phyloP scores from a whole-genome alignment of 371 early-diverging fungal genomes.

The Lichtheimia hyalospora region DNA sequence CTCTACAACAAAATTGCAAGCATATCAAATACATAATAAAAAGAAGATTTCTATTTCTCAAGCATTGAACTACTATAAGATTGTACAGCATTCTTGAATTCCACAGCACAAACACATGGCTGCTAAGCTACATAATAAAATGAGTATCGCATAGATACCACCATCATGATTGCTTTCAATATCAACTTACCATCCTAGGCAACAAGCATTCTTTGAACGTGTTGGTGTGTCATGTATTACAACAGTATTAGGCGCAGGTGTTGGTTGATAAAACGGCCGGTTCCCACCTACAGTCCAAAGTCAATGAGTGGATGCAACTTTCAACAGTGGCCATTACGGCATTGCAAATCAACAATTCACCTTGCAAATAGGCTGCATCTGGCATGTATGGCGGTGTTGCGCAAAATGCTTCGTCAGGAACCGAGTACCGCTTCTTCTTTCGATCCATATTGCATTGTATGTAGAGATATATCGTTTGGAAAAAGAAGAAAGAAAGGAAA shows the following conservation, averaged over 20 bases:
- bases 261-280: slow-evolving; percentile 28
- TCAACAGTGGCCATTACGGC: no score
- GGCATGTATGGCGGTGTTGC: no score
- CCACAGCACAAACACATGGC: slow-evolving; percentile 12
- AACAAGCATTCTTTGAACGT: slow-evolving; percentile 42
- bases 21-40: background rate
- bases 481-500: no score
- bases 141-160: no score
- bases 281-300: no score
- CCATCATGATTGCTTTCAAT: background rate
- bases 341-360: no score
- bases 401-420: no score
- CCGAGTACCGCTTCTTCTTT: no score
- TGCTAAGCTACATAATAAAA: slow-evolving; percentile 4
- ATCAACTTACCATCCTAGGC: slow-evolving; percentile 44
- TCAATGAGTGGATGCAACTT: no score
- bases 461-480: no score
- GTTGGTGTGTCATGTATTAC: slow-evolving; percentile 35
- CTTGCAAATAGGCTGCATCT: no score
- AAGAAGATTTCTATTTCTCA: background rate
- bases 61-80: background rate
- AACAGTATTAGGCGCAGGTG: slow-evolving; percentile 44
- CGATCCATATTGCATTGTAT: no score
- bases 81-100: slow-evolving; percentile 13
- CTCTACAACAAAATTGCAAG: background rate